These are phyloP conservation scores for Stagonosporopsis cucurbitacearum DNA, from an alignment of 2,329 filamentous ascomycete species.

Conservation along the genomic window DNA sequence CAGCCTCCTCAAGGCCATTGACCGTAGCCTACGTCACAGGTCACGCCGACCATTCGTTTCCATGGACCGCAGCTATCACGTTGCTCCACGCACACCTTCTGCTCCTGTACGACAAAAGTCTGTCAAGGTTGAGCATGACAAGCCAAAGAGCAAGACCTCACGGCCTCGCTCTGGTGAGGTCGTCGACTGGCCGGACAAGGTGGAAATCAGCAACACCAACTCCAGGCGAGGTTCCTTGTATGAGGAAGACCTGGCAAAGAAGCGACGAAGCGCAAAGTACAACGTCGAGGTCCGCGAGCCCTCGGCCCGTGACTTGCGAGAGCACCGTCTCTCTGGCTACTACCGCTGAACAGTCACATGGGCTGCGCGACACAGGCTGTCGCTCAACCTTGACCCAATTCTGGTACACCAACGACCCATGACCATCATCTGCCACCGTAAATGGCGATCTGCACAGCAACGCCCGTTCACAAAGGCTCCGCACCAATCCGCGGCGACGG, in stretches of 20 bases:
- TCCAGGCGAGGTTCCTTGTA: conserved; percentile 52
- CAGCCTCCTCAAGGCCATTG: conserved; percentile 51
- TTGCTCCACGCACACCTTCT: conserved; percentile 46
- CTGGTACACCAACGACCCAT: conserved; percentile 12
- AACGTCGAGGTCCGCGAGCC: conserved; percentile 52
- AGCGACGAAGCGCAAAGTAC: conserved; percentile 49
- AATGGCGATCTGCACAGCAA: conserved; percentile 20
- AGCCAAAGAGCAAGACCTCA: conserved; percentile 33
- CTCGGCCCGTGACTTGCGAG: conserved; percentile 43
- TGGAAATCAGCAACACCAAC: conserved; percentile 42
- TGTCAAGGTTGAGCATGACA: conserved; percentile 44
- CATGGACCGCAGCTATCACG: conserved; percentile 53
- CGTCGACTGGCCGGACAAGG: conserved; percentile 45
- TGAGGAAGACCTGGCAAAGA: conserved; percentile 47
- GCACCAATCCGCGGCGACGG: conserved; percentile 23
- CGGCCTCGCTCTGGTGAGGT: conserved; percentile 47
- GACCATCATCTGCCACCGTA: conserved; percentile 7
- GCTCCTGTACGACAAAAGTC: conserved; percentile 36
- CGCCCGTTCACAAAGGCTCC: conserved; percentile 31
- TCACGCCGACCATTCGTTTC: conserved; percentile 50
- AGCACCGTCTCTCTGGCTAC: conserved; percentile 49
- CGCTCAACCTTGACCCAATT: conserved; percentile 8
- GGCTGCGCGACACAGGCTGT: conserved; percentile 12
- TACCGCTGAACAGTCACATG: conserved; percentile 42
- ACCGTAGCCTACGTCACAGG: conserved; percentile 48